These are phyloP conservation scores for Maudiozyma serrabonitensis DNA, from an alignment of 805 yeast genomes.

Conservation along the genomic window DNA sequence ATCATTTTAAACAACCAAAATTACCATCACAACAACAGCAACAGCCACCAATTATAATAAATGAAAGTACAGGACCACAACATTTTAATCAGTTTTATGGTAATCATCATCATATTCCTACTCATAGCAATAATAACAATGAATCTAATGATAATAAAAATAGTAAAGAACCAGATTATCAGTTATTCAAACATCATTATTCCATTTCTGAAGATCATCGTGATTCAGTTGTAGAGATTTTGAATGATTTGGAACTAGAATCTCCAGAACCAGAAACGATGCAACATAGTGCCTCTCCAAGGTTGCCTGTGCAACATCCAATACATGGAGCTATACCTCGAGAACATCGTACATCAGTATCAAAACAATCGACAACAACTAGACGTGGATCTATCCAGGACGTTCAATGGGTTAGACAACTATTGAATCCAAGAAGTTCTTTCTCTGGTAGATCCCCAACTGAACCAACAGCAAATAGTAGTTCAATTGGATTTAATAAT, in stretches of 20 bases:
- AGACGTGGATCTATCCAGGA: slow-evolving; percentile 27
- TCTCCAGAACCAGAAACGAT: slow-evolving; percentile 1
- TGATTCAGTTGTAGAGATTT: slow-evolving; percentile 17
- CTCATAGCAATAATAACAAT: background rate
- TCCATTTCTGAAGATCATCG: slow-evolving; percentile 17
- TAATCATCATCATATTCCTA: background rate
- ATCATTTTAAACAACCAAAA: background rate
- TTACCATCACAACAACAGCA: background rate
- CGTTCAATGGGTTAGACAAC: slow-evolving; percentile 25
- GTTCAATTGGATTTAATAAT: background rate
- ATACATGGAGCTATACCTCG: background rate
- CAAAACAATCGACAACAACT: slow-evolving; percentile 1
- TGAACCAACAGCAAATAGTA: slow-evolving; percentile 9
- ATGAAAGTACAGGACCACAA: background rate
- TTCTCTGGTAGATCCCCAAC: slow-evolving; percentile 23
- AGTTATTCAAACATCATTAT: slow-evolving; percentile 21
- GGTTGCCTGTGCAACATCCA: background rate
- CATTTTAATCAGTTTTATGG: background rate
- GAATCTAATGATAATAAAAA: background rate
- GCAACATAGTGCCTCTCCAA: background rate
- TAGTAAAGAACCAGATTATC: slow-evolving; percentile 11
- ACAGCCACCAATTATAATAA: background rate
- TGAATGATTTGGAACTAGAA: slow-evolving; percentile 13
- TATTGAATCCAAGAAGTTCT: slow-evolving; percentile 29
- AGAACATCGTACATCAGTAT: background rate